Base-by-base conservation (phyloP, 2,329 filamentous ascomycete genomes). In the Boeremia lycopersici region DNA sequence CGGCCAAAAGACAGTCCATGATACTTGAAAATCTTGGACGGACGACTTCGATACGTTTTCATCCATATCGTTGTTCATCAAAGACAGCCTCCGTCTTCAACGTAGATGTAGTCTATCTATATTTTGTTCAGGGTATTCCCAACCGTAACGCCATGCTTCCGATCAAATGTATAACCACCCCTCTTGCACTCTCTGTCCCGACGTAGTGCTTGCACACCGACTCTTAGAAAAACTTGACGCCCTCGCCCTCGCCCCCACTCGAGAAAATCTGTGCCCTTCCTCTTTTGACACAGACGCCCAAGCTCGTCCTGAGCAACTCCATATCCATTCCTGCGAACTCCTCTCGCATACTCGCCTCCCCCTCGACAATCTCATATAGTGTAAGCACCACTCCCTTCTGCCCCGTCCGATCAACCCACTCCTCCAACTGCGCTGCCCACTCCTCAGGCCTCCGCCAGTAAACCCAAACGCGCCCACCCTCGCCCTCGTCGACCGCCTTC, bases 221-320 rank as follows among this genome's bases (percentile, higher is more conserved):
- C 26, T 33, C 48, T 54, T 53, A 97, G 73, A 98, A 98, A 79
- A 99, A 98, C 79, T 99, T 99, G 62, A 98, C 91, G 68, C 95
- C 95, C 47, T 56, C 53, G 1, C 53, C 53, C 69, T 90, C 86
- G 57, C 90, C 89, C 26, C 72, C 73, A 68, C 93, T 92, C 48
- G 86, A 85, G 78, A 99, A 98, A 25, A 98, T 86, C 76, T 98
- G 93, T 12, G 93, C 93, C 77, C 90, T 96, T 64, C 92, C 92
- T 59, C 89, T 85, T 81, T 96, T 96, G 31, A 96, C 93, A 43
- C 97, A 82, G 44, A 95, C 81, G 56, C 85, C 84, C 43, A 99
- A 81, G 33, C 90, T 89, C 74, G 89, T 92, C 63, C 89, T 84
- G 68, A 99, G 81, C 58, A 96, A 75, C 23, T 92, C 90, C 40